Base-by-base conservation (phyloP, 768 basidiomycete genomes). In the Pleurotus eryngii region DNA sequence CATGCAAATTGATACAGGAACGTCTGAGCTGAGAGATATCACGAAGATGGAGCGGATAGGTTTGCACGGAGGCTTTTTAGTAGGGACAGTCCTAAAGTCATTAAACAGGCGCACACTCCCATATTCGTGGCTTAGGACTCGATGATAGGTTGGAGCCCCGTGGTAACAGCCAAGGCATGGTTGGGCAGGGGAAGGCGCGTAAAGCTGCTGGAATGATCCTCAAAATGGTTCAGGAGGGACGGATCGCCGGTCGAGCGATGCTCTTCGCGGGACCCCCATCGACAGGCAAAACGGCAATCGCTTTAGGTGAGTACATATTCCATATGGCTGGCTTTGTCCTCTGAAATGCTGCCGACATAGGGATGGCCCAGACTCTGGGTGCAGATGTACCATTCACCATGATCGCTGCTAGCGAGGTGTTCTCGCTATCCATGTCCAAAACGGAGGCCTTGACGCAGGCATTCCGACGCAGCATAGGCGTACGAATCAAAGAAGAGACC, bases 371-470 rank as follows among this genome's bases (percentile, higher is more conserved):
- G 71, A 92, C 88, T 2, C 77, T 99, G 18, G 97, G 97, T 0
- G 65, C 88, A 8, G 97, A 98, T 65, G 96, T 98, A 1, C 97
- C 97, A 0, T 99, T 98, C 71, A 98, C 95, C 5, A 95, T 93
- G 86, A 94, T 99, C 66, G 92, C 95, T 14, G 97, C 89, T 18
- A 95, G 92, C 76, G 97, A 99, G 72, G 95, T 99, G 58, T 98
- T 96, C 77, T 98, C 95, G 45, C 80, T 97, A 37, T 93, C 95
- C 65, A 97, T 98, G 92, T 95, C 91, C 26, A 98, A 98, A 75
- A 99, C 97, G 2, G 97, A 99, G 69, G 95, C 95, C 18, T 81
- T 99, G 59, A 98, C 95, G 0, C 96, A 98, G 69, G 94, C 95
- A 0, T 92, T 99, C 74, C 81, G 96, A 64, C 79, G 96, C 64